Evolutionary conservation across 2,329 filamentous ascomycete genomes (phyloP).

Genomic region (Cladosporium sp.): DNA sequence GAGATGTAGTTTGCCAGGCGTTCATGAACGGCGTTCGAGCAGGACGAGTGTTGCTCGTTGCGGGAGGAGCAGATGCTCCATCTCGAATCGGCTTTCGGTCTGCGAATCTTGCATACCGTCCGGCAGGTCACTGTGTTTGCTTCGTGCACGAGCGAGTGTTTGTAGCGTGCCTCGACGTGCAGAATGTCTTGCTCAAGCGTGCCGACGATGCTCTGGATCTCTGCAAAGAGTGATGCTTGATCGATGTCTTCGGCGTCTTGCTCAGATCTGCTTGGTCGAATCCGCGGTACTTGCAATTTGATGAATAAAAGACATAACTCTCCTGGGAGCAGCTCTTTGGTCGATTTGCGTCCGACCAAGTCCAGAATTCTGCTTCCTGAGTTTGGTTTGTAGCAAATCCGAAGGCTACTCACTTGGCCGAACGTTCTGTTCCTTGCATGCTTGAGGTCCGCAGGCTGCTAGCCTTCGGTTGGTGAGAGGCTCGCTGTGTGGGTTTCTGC

Average conservation of each 20-base stretch:
- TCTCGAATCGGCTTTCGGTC: constrained; percentile 29
- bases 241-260: constrained; percentile 14
- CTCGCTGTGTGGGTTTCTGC: constrained; percentile 20
- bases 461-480: background rate
- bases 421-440: background rate
- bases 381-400: constrained; percentile 29
- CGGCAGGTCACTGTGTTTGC: constrained; percentile 29
- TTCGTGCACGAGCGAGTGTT: constrained; percentile 30
- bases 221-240: constrained; percentile 26
- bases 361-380: constrained; percentile 23
- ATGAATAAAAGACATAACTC: constrained; percentile 27
- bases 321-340: constrained; percentile 23
- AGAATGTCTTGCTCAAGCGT: constrained; percentile 28
- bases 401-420: constrained; percentile 25
- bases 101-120: constrained; percentile 26
- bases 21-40: constrained; percentile 17
- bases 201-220: constrained; percentile 32
- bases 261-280: constrained; percentile 10
- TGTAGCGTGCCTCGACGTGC: constrained; percentile 32
- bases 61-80: constrained; percentile 26
- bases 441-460: constrained; percentile 6
- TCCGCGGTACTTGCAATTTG: constrained; percentile 23
- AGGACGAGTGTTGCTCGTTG: background rate
- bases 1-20: constrained; percentile 23
- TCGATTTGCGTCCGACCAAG: constrained; percentile 27